Base-by-base conservation (phyloP, 2,329 filamentous ascomycete species). In the Diaporthe citri region DNA sequence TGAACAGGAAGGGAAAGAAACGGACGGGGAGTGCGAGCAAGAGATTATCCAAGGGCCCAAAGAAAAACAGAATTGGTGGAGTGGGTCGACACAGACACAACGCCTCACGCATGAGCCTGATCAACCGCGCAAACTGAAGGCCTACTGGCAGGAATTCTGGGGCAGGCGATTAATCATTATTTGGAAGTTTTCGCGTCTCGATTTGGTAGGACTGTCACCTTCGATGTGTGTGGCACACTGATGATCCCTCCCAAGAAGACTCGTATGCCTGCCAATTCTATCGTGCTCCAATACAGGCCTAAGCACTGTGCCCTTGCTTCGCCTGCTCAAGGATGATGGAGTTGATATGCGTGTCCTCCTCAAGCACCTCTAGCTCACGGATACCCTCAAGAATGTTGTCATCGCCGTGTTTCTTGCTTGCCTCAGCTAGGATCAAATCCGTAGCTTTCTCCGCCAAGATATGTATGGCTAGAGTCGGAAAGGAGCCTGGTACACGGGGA, bases 371-470 rank as follows among this genome's bases (percentile, higher is more conserved):
- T 22, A 70, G 39, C 66, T 70, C 43, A 25, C 20, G 48, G 20
- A 70, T 15, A 9, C 66, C 66, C 51, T 67, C 43, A 9, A 74
- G 41, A 2, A 78, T 72, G 13, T 74, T 76, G 22, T 80, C 78
- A 70, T 76, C 76, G 25, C 17, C 41, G 25, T 64, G 20, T 17
- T 48, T 34, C 17, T 48, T 48, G 4, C 41, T 64, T 17, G 60
- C 60, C 20, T 64, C 60, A 22, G 60, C 60, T 17, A 72, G 28
- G 9, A 72, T 72, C 1, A 48, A 55, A 20, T 72, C 69, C 2
- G 69, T 57, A 17, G 69, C 69, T 41, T 60, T 72, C 55, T 72
- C 69, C 10, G 51, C 56, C 25, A 72, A 41, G n/a, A 72, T 72
- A 34, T 72, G 62, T 28, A 72, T 57, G 20, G 69, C 51, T 17